Conservation (phyloP, 169 alveolate genomes). For the Plasmodium knowlesi region DNA sequence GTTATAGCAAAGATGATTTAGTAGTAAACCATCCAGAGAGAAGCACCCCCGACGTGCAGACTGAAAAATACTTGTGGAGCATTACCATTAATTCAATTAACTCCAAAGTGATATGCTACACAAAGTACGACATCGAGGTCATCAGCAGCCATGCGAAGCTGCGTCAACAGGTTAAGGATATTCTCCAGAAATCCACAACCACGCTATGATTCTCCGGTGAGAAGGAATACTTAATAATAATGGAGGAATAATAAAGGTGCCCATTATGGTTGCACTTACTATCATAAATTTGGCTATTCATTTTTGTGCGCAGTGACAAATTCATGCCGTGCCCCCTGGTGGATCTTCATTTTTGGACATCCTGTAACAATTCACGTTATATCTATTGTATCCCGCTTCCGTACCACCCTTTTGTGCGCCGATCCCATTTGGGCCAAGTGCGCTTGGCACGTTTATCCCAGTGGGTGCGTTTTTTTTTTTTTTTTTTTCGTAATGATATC, state of each 20-base stretch:
- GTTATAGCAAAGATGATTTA: slow-evolving; percentile 18
- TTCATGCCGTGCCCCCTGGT: neutral
- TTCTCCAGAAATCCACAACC: neutral
- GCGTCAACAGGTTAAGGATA: slow-evolving; percentile 31
- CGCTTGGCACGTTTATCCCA: neutral
- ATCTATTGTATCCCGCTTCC: neutral
- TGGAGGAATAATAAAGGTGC: neutral
- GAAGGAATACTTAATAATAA: neutral
- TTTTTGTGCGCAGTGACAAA: neutral
- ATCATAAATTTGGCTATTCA: neutral
- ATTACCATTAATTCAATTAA: slow-evolving; percentile 42
- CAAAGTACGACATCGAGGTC: slow-evolving; percentile 64
- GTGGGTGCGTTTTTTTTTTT: neutral
- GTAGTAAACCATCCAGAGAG: neutral
- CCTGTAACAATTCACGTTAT: neutral
- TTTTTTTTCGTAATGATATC: neutral
- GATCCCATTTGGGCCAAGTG: neutral
- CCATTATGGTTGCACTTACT: neutral
- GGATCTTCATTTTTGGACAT: too few relatives aligned
- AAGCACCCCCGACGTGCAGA: neutral
- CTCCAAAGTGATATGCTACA: slow-evolving; percentile 21
- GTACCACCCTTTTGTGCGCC: neutral
- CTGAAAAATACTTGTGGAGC: slow-evolving; percentile 18
- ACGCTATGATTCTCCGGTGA: neutral
- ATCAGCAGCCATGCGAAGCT: slow-evolving; percentile 6